Base-by-base conservation (phyloP, 306 rosid species). In the Morella rubra region DNA sequence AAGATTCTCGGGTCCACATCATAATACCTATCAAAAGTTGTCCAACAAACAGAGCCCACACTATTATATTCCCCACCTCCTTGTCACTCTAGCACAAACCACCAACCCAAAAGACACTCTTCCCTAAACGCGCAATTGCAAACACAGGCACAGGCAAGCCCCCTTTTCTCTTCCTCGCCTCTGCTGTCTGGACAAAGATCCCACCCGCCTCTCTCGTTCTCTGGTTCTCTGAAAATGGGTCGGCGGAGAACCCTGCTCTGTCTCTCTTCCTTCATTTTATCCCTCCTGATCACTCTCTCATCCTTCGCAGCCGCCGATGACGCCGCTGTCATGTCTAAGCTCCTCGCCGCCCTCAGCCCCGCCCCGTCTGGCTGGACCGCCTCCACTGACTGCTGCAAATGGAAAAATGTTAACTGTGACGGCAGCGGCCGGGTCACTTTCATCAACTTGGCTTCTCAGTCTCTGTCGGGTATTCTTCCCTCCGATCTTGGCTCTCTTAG, bases 381-480 rank as follows among this genome's bases (percentile, higher is more conserved):
- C 12, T 0, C 64, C 15, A 8, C 81, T 13, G 12, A 71, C 5
- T 81, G 54, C 88, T 94, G 98, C 77, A 0, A 66, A 8, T 94
- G 98, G 98, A 18, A 69, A 1, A 92, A 91, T 24, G 50, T 94
- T 53, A 59, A 54, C 0, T 94, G 98, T 73, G 93, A 86, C 72
- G 13, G 66, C 10, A 80, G 92, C 0, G 50, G 59, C 69, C 86
- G 90, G 14, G 96, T 94, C 19, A 85, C 81, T 80, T 20, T 79
- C 78, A 88, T 94, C 67, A 72, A 67, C 82, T 73, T 90, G 7
- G 75, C 79, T 16, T 81, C 90, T 0, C 27, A 24, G 4, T 81
- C 86, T 3, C 91, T 94, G 80, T 72, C 88, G 44, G 98, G 98
- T 9, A 55, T 85, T 0, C 92, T 94, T 2, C 97, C 97, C 52